Base-by-base conservation (phyloP, 169 alveolate genomes). In the Eimeria necatrix region DNA sequence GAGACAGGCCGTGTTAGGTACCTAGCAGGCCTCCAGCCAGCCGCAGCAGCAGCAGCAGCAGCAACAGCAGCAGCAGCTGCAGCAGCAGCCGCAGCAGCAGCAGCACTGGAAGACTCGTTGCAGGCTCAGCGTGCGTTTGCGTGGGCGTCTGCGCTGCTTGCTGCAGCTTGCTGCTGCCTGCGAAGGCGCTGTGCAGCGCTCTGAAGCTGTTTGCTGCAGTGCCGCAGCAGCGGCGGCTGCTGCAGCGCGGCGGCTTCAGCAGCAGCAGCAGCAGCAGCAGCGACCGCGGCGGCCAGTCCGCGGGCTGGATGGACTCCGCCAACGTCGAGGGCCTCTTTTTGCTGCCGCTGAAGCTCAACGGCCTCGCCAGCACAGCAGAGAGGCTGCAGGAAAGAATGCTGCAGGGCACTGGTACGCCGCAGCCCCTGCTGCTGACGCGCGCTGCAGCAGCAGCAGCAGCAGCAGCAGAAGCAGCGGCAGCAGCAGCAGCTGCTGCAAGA, bases 401-500 rank as follows among this genome's bases (percentile, higher is more conserved):
- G 91, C 91, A 83, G 24, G 91, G 91, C 59, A 83, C 91, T 12
- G 91, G 91, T 56, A 56, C 12, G 91, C 52, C 9, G 59, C 16
- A 9, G 24, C 70, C 16, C 18, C 70, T 4, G 70, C 70, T 16
- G n/a, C 16, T 26, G 16, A 32, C 81, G 6, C 70, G 70, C 70
- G 70, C 70, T 59, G 70, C 70, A 16, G 70, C 14, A 16, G 70
- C 20, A 16, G 70, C 70, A 16, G 14, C 70, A 16, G 70, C 70
- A 12, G 41, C 41, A 32, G 41, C 41, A 32, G 41, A n/a, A 16
- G 70, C 20, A 16, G 70, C 70, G 1, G 14, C 70, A 16, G 70
- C 70, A 12, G 41, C 41, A 32, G 41, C 41, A 32, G 41, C 2
- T 59, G 22, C 22, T 1, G 14, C 20, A 20, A 12, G 22, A 3